phyloP scores from a whole-genome alignment of 495 filamentous ascomycete species.

The Tricharina praecox region DNA sequence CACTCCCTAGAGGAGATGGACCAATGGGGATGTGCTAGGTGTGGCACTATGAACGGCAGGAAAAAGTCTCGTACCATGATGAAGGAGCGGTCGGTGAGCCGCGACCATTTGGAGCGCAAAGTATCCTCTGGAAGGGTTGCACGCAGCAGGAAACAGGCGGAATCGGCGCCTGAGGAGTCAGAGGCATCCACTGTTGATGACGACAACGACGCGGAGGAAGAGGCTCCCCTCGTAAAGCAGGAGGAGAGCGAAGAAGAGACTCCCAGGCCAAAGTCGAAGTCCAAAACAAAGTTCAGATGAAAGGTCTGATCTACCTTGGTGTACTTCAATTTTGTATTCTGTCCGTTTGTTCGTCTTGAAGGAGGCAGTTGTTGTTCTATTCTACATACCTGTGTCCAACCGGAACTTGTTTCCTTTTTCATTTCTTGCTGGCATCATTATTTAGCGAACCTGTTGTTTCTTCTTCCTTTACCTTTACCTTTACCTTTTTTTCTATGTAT shows the following conservation, averaged over 20 bases:
- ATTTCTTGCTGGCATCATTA: background rate
- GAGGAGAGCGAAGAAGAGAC: background rate
- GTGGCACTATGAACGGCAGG: conserved; percentile 64
- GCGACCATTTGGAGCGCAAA: too few relatives aligned
- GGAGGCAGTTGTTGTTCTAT: background rate
- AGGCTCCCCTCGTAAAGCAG: background rate
- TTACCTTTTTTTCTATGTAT: too few relatives aligned
- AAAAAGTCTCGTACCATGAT: background rate
- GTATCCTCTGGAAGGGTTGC: too few relatives aligned
- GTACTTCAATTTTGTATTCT: background rate
- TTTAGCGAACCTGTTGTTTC: too few relatives aligned
- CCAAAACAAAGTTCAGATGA: background rate
- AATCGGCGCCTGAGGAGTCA: too few relatives aligned
- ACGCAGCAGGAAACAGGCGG: background rate
- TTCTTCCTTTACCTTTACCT: too few relatives aligned
- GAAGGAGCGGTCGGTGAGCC: too few relatives aligned
- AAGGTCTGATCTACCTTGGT: background rate
- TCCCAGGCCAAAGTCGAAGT: background rate
- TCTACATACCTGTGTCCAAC: background rate
- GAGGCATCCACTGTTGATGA: background rate
- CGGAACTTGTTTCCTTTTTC: background rate
- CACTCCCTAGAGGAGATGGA: conserved; percentile 64
- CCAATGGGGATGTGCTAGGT: conserved; percentile 74
- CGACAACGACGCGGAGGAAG: background rate
- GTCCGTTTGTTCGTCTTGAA: background rate